Evolutionary conservation across 306 rosid genomes (phyloP).

Genomic region (Quillaja saponaria): DNA sequence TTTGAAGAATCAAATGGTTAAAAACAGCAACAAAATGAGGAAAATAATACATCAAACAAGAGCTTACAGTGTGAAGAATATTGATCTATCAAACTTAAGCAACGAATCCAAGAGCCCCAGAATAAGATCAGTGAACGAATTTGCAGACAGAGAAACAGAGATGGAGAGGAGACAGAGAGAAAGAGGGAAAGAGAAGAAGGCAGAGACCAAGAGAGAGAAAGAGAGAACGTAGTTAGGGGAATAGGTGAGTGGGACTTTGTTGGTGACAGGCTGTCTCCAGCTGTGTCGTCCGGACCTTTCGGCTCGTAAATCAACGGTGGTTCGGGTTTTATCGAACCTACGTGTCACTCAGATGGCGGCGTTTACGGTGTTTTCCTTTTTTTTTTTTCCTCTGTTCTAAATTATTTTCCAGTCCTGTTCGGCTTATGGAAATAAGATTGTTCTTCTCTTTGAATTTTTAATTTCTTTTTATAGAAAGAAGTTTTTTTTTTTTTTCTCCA

Average conservation of each 20-base stretch:
- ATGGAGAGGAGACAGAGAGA: constrained; percentile 11
- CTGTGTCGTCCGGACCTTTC: constrained; percentile 67
- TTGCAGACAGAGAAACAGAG: constrained; percentile 1
- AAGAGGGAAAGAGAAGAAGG: constrained; percentile 5
- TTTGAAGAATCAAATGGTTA: neutral
- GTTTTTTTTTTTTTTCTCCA: too few relatives aligned
- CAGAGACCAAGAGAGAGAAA: constrained; percentile 23
- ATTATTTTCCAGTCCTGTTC: neutral
- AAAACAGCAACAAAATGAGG: constrained; percentile 6
- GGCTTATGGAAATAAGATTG: neutral
- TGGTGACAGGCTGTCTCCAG: constrained; percentile 99
- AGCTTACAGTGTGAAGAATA: constrained; percentile 55
- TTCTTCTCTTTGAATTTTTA: neutral
- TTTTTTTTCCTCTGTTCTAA: neutral
- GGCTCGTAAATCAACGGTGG: constrained; percentile 53
- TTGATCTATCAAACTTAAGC: constrained; percentile 51
- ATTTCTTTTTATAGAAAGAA: neutral
- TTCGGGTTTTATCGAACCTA: constrained; percentile 52
- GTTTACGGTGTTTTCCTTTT: constrained; percentile 32
- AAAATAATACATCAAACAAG: constrained; percentile 27
- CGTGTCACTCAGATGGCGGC: constrained; percentile 74
- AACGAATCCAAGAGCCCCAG: constrained; percentile 1
- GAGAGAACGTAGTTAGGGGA: constrained; percentile 53
- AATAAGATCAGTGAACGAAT: constrained; percentile 40
- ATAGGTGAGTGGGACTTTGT: constrained; percentile 98